Evolutionary conservation across 2,329 filamentous ascomycete species (phyloP), one percentile per base, ranked within the genome.

Genomic region (Cladorrhinum sp.): DNA sequence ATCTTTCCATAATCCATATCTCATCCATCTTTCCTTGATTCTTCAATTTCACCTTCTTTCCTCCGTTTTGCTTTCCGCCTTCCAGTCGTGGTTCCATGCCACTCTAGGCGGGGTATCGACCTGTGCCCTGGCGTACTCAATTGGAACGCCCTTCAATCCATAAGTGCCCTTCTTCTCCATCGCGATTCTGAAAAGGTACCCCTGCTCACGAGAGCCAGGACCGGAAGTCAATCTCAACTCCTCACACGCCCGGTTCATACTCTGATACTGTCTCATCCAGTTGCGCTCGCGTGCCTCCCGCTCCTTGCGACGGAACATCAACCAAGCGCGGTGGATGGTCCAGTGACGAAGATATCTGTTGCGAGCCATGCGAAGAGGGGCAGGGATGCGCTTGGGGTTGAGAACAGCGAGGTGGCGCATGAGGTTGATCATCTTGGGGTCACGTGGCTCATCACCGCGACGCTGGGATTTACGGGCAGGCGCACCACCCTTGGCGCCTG

Each of bases 261-360:
- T 85, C 71, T 91, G 88, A 77, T 93, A 92, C 79, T 87, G 83
- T 62, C 90, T 82, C 77, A 92, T 85, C 51, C 97, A 82, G 73
- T 93, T 91, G 58, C 81, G 78, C 72, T 90, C 82, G 55, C 86
- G 82, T 36, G 79, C 77, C 65, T 83, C 79, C 53, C 87, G 86
- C 69, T 87, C 82, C 72, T 90, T 84, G 67, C 87, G 83, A 69
- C 88, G 86, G 77, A 89, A 89, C 27, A 98, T 81, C 70, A 91
- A 83, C 92, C 93, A 98, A 22, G 93, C 93, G 69, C 95, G 92
- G 81, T 98, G 93, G 76, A 99, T 98, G 55, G 95, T 98, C 95
- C 95, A 99, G 81, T 99, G 95, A 51, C 95, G 91, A 65, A 99
- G 86, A 76, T 87, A 85, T 59, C 95, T 88, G 75, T 89, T 90